Conservation (phyloP, 768 basidiomycete genomes). For the Phylloporus arenicola region DNA sequence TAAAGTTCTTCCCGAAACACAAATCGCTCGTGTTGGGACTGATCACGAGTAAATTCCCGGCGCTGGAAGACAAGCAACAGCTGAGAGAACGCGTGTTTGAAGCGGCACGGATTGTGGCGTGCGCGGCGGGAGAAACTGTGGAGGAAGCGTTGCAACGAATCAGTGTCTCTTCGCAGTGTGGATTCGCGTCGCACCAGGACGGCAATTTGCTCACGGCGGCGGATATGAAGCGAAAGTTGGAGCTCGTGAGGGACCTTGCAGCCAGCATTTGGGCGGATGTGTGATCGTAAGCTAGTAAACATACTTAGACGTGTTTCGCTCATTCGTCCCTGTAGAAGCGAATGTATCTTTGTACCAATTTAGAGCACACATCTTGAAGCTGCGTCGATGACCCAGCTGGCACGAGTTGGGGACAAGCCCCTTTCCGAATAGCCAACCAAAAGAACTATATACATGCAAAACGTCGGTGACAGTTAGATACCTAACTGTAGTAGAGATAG, state of each 20-base stretch:
- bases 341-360: background rate
- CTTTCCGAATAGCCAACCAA: background rate
- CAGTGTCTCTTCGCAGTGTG: slow-evolving; percentile 46
- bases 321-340: background rate
- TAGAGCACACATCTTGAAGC: background rate
- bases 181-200: slow-evolving; percentile 43
- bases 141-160: slow-evolving; percentile 38
- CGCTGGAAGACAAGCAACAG: slow-evolving; percentile 38
- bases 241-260: slow-evolving; percentile 34
- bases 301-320: background rate
- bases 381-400: background rate
- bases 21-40: slow-evolving; percentile 41
- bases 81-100: slow-evolving; percentile 37
- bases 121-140: slow-evolving; percentile 32
- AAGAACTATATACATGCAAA: background rate
- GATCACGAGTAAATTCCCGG: slow-evolving; percentile 39
- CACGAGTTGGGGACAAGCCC: background rate
- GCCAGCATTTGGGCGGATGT: slow-evolving; percentile 32
- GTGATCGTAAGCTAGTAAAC: background rate
- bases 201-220: slow-evolving; percentile 36
- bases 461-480: background rate
- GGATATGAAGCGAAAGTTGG: slow-evolving; percentile 26
- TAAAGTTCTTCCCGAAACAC: slow-evolving; percentile 29
- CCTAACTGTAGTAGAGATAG: background rate
- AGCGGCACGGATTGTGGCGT: slow-evolving; percentile 40